Evolutionary conservation across 345 rosid species (phyloP), one percentile per base, ranked within the genome.

Genomic region (Eucalyptus erythrocorys): DNA sequence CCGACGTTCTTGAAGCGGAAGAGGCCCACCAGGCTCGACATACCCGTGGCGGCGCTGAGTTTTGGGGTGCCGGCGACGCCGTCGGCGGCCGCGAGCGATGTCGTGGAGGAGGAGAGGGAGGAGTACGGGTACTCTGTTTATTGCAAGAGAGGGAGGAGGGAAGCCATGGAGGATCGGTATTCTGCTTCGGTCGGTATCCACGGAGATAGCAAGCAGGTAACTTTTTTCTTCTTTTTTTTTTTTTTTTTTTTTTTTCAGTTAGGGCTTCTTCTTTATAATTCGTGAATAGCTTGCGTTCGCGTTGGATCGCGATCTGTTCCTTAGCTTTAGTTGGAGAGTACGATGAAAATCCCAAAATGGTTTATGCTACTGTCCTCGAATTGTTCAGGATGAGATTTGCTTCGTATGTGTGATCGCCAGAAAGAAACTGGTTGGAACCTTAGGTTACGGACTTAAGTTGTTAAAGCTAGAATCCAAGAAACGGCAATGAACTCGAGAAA

Each of bases 121-220:
- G 96, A 95, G 64, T 91, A 89, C 85, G 97, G 94, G 19, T 96
- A 94, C 80, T 94, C 96, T 14, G 99, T 97, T 81, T 95, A 91
- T 90, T 96, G 99, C 88, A 96, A 96, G 92, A 93, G 93, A 94
- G 99, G 99, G 42, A 95, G 96, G 91, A 94, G 98, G 91, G 97
- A 94, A 80, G 94, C 94, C 82, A 95, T 96, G 98, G 99, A 97
- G 88, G 99, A 97, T 93, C 97, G 99, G 2, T 95, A 91, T 94
- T 96, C 99, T 85, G 96, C 98, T 47, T 76, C 87, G 27, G 89
- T 93, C 64, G 90, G 90, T 88, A 87, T 95, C 89, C 93, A 91
- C 8, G 98, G 96, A 86, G 95, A 96, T 87, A 87, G 90, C 86
- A 96, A 94, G 76, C 96, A 96, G 97, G 99, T 97, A 92, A 24